Conservation (phyloP, 139 green algal genomes). For the Bryopsis sp. region DNA sequence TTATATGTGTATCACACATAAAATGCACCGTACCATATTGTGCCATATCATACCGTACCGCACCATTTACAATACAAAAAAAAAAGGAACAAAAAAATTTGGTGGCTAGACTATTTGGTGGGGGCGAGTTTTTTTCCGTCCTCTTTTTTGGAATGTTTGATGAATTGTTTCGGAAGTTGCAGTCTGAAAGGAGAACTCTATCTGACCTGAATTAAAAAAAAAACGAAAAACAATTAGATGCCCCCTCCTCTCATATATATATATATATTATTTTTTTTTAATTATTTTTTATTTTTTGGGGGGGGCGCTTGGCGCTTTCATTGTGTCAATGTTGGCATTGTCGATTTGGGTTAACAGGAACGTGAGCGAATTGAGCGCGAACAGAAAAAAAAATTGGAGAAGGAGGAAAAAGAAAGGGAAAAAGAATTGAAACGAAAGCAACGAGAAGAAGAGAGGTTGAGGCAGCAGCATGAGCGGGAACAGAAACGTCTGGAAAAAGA, state of each 20-base stretch:
- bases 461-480: constrained; percentile 10
- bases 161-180: background rate
- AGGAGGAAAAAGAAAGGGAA: background rate
- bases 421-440: background rate
- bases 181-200: background rate
- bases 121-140: no score
- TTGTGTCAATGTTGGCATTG: background rate
- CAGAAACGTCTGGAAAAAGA: background rate
- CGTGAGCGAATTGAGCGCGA: constrained; percentile 9
- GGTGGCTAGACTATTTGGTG: no score
- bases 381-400: constrained; percentile 4
- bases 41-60: no score
- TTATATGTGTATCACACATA: no score
- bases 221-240: constrained; percentile 11
- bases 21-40: no score
- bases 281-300: background rate
- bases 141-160: no score
- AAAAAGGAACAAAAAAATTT: no score
- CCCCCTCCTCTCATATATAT: no score
- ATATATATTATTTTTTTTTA: no score
- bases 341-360: constrained; percentile 7
- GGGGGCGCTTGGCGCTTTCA: no score
- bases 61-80: no score
- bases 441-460: constrained; percentile 12
- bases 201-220: background rate